phyloP scores from a whole-genome alignment of 2,329 filamentous ascomycete genomes.

The Ophiostoma sp. region DNA sequence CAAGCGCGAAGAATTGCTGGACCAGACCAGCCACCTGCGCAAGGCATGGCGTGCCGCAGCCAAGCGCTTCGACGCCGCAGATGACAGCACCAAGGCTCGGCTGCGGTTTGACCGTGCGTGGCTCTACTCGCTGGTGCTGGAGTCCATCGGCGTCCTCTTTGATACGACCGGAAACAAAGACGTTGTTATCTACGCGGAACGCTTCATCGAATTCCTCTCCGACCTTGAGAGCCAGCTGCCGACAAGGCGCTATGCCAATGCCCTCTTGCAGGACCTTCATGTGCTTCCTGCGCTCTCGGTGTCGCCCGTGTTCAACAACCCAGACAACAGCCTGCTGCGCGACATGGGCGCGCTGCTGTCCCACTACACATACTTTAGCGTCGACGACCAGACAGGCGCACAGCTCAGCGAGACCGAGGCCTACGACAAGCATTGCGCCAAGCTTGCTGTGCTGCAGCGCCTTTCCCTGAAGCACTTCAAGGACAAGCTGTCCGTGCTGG shows the following conservation, averaged over 20 bases:
- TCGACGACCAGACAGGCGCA: conserved; percentile 83
- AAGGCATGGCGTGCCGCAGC: conserved; percentile 86
- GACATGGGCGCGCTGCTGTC: conserved; percentile 75
- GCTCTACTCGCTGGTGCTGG: conserved; percentile 79
- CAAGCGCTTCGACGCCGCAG: conserved; percentile 82
- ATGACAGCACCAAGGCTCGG: conserved; percentile 70
- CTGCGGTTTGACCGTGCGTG: conserved; percentile 89
- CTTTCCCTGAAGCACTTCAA: conserved; percentile 76
- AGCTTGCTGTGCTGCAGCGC: conserved; percentile 73
- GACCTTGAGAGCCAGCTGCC: conserved; percentile 91
- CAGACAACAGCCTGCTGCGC: conserved; percentile 69
- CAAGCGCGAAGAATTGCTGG: conserved; percentile 66
- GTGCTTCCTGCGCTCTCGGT: conserved; percentile 69
- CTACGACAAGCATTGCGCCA: conserved; percentile 72
- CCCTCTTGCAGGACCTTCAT: conserved; percentile 79
- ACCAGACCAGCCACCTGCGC: conserved; percentile 66
- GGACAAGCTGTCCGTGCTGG: conserved; percentile 83
- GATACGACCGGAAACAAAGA: conserved; percentile 42
- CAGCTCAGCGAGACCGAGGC: conserved; percentile 68
- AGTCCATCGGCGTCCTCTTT: conserved; percentile 74
- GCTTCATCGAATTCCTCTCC: conserved; percentile 84
- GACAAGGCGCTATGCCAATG: conserved; percentile 88
- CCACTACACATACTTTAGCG: conserved; percentile 82
- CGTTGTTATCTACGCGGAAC: conserved; percentile 76
- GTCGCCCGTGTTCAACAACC: conserved; percentile 71